Evolutionary conservation across 163 green algal species (phyloP).

Genomic region (Scenedesmus sp.): DNA sequence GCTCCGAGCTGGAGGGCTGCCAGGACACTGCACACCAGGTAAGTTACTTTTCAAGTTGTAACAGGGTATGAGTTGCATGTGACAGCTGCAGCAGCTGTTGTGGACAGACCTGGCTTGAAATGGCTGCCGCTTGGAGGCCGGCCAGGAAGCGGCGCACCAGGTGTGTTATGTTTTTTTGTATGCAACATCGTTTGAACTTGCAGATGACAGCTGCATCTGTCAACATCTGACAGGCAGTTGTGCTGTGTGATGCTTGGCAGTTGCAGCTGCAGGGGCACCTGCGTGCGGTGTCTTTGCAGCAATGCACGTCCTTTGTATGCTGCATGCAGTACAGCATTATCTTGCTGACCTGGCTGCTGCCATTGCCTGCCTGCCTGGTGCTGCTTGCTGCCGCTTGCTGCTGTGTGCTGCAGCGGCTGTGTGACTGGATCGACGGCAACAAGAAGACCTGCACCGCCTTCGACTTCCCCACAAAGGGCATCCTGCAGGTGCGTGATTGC

Average conservation of each 20-base stretch:
- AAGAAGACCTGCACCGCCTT: slow-evolving; percentile 71
- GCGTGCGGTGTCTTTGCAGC: too few relatives aligned
- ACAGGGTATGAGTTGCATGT: neutral
- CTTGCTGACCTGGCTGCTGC: too few relatives aligned
- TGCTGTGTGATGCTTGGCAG: too few relatives aligned
- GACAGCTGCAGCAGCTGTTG: neutral
- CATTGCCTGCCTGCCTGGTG: neutral
- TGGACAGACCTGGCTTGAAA: slow-evolving; percentile 62
- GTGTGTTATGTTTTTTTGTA: neutral
- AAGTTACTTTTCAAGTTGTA: neutral
- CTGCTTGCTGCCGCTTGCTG: neutral
- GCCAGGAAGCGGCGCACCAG: slow-evolving; percentile 74
- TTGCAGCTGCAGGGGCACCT: too few relatives aligned
- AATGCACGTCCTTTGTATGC: too few relatives aligned
- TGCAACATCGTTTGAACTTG: neutral
- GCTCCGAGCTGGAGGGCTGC: slow-evolving; percentile 68
- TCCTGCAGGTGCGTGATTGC: slow-evolving; percentile 55
- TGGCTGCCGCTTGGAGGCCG: slow-evolving; percentile 65
- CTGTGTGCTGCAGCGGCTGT: slow-evolving; percentile 60
- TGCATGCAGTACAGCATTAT: too few relatives aligned
- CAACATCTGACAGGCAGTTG: too few relatives aligned
- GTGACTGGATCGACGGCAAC: slow-evolving; percentile 74
- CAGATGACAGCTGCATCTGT: neutral
- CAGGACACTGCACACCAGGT: slow-evolving; percentile 70
- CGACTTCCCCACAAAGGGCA: slow-evolving; percentile 89